phyloP scores from a whole-genome alignment of 1,139 yeast genomes.

The Hemisphaericaspora lyxosophila region DNA sequence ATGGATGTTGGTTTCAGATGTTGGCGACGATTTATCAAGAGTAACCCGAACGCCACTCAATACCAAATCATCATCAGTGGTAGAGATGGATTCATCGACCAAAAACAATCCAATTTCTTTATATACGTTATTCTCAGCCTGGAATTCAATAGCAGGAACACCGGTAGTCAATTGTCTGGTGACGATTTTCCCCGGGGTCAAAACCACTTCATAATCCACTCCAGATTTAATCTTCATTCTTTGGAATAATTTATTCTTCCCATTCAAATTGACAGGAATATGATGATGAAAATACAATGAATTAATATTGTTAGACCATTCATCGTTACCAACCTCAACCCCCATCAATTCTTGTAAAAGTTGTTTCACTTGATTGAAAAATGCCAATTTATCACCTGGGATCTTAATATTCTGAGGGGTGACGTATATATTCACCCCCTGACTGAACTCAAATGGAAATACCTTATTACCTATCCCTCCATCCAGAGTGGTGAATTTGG shows the following conservation, averaged over 20 bases:
- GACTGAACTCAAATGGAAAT: slow-evolving; percentile 25
- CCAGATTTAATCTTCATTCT: slow-evolving; percentile 4
- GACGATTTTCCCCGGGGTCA: slow-evolving; percentile 14
- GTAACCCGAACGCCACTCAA: slow-evolving; percentile 37
- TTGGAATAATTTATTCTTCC: slow-evolving; percentile 5
- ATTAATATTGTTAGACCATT: slow-evolving; percentile 23
- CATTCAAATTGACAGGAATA: slow-evolving; percentile 5
- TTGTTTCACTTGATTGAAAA: slow-evolving; percentile 21
- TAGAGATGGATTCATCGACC: slow-evolving; percentile 24
- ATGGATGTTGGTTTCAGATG: slow-evolving; percentile 22
- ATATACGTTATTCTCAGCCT: slow-evolving; percentile 11
- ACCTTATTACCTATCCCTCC: slow-evolving; percentile 13
- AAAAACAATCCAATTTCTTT: slow-evolving; percentile 39
- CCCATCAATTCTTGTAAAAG: slow-evolving; percentile 20
- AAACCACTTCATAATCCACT: slow-evolving; percentile 16
- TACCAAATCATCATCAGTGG: slow-evolving; percentile 33
- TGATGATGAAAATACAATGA: slow-evolving; percentile 21
- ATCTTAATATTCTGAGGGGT: slow-evolving; percentile 19
- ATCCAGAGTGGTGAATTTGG: slow-evolving; percentile 12
- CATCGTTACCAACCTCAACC: slow-evolving; percentile 13
- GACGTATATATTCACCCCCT: slow-evolving; percentile 29
- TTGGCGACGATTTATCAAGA: slow-evolving; percentile 15
- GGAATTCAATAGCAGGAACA: slow-evolving; percentile 10
- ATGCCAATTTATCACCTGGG: slow-evolving; percentile 17
- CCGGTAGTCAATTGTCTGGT: slow-evolving; percentile 16